Base-by-base conservation (phyloP, 2,329 filamentous ascomycete genomes). In the Nigrograna mackinnonii region DNA sequence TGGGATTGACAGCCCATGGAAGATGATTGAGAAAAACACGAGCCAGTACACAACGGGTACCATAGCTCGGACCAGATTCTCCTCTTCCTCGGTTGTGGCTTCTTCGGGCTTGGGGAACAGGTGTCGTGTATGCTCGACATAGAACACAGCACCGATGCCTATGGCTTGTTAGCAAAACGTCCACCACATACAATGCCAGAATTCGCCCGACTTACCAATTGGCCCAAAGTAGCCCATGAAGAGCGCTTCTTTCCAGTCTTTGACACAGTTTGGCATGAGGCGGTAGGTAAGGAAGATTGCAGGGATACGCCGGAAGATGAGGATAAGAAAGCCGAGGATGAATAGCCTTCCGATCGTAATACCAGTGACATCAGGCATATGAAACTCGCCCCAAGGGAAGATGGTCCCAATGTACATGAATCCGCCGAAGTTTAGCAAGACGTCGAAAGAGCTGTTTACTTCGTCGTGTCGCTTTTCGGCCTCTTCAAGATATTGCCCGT, bases 321-420 rank as follows among this genome's bases (percentile, higher is more conserved):
- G 60, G 1, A 83, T 70, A 13, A 83, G 57, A 34, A 81, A 51
- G 1, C 79, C 79, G 0, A 84, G 68, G 2, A 64, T 72, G 16
- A 83, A 47, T 1, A 84, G 69, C 3, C 79, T 72, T 2, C 67
- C 62, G 30, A 73, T 55, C 0, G 77, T 83, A 21, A 84, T 71
- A 1, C 80, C 80, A 0, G 78, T 80, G 1, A 69, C 62, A 2
- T 77, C 66, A 0, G 79, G 78, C 35, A 76, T 68, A 37, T 80
- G 68, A 57, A 83, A 82, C 32, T 80, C 65, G 3, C 55, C 43
- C 80, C 79, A 84, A 0, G 80, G 81, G 39, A 84, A 70, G 35
- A 77, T 70, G 4, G 72, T 71, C 1, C 80, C 81, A 32, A 84
- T 70, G 46, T 80, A 83, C 68, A 83, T 79, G 60, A 84, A 84